phyloP scores from a whole-genome alignment of 345 rosid genomes.

The Eucalyptus curtisii region DNA sequence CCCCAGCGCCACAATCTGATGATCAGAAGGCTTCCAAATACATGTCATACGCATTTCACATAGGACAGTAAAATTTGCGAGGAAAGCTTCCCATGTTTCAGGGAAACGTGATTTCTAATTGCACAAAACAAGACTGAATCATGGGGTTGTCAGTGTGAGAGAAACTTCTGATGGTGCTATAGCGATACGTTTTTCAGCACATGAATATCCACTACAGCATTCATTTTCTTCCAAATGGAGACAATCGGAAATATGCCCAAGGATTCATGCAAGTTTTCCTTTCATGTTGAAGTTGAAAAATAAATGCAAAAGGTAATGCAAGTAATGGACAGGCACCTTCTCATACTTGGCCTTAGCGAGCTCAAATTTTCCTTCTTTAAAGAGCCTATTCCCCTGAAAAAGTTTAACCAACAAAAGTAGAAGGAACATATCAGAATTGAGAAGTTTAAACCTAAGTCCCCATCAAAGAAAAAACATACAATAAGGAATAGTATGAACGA shows the following conservation, averaged over 20 bases:
- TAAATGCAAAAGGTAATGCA: not conserved
- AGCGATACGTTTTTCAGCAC: not conserved
- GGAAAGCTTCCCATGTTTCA: not conserved
- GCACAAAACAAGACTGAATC: not conserved
- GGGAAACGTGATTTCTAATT: not conserved
- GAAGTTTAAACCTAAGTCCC: not conserved
- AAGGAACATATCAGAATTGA: not conserved
- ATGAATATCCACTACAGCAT: not conserved
- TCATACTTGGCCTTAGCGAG: conserved; percentile 94
- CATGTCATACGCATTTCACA: not conserved
- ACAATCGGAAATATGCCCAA: not conserved
- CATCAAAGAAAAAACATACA: not conserved
- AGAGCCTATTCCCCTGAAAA: conserved; percentile 89
- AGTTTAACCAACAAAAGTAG: not conserved
- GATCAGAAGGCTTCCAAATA: not conserved
- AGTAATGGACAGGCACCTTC: conserved; percentile 38
- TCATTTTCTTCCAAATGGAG: not conserved
- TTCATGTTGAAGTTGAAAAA: not conserved
- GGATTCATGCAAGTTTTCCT: not conserved
- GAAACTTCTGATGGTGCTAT: not conserved
- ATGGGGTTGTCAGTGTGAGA: not conserved
- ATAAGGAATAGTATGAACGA: not conserved
- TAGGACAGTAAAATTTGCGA: not conserved
- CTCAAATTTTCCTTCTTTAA: conserved; percentile 91
- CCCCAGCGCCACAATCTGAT: not conserved